Percentiles rank a stretch among this genome's conserved stretches.
Evolutionary conservation across 1,284 basidiomycete species (phyloP).

Genomic region (Heliocybe sulcata): DNA sequence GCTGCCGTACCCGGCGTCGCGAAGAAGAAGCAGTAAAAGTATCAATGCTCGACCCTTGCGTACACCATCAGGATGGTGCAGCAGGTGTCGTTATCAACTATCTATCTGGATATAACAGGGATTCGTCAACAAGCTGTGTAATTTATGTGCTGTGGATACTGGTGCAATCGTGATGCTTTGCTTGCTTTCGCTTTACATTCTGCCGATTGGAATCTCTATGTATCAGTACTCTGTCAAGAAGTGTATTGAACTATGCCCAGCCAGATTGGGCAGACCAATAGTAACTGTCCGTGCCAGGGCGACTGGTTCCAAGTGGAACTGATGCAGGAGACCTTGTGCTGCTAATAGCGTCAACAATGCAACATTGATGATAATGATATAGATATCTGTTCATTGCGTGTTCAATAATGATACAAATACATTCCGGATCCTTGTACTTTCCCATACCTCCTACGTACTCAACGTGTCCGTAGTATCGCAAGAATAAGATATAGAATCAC

Average conservation of each 20-base stretch:
- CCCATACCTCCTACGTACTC: not conserved
- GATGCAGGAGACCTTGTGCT: too few relatives aligned
- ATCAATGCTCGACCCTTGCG: too few relatives aligned
- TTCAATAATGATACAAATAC: not conserved
- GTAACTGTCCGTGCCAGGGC: too few relatives aligned
- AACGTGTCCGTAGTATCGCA: too few relatives aligned
- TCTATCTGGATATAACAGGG: not conserved
- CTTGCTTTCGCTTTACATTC: not conserved
- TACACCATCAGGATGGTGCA: not conserved
- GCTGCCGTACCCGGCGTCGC: conserved; percentile 18
- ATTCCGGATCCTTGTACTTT: not conserved
- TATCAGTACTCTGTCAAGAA: too few relatives aligned
- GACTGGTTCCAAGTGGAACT: too few relatives aligned
- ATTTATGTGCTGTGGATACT: not conserved
- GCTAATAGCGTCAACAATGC: too few relatives aligned
- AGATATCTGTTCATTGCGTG: not conserved
- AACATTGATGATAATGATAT: too few relatives aligned
- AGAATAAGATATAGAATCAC: too few relatives aligned
- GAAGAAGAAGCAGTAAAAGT: conserved; percentile 14
- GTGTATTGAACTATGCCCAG: too few relatives aligned
- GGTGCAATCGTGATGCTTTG: not conserved
- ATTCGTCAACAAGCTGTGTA: not conserved
- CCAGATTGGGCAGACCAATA: too few relatives aligned
- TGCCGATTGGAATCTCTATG: too few relatives aligned
- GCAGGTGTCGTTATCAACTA: not conserved